These are phyloP conservation scores for Trifolium subterraneum DNA, from an alignment of 306 rosid species.

Conservation along the genomic window DNA sequence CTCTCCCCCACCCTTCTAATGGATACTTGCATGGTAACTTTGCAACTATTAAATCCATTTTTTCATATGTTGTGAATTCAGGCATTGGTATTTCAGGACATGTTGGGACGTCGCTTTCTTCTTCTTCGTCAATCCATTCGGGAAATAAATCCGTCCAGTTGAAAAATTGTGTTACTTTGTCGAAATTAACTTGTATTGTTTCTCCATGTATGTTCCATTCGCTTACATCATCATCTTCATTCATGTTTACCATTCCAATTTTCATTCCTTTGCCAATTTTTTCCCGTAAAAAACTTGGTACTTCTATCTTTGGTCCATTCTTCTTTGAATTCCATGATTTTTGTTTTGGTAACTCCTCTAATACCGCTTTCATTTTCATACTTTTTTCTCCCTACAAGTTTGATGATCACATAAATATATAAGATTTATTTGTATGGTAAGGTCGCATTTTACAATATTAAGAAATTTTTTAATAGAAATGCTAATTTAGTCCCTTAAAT, in stretches of 20 bases:
- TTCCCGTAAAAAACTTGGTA: constrained; percentile 62
- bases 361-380: constrained; percentile 63
- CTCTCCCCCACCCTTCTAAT: constrained; percentile 74
- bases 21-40: constrained; percentile 77
- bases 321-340: constrained; percentile 38
- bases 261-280: constrained; percentile 60
- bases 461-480: too few relatives aligned
- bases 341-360: constrained; percentile 50
- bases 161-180: constrained; percentile 66
- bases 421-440: neutral
- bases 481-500: neutral
- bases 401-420: neutral
- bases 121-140: constrained; percentile 96
- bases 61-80: constrained; percentile 45
- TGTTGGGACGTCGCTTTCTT: constrained; percentile 74
- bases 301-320: constrained; percentile 53
- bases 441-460: neutral
- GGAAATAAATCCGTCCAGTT: constrained; percentile 93
- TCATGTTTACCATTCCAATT: constrained; percentile 86
- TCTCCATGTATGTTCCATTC: constrained; percentile 61
- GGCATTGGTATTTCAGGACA: constrained; percentile 96
- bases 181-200: constrained; percentile 47
- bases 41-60: constrained; percentile 71
- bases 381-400: constrained; percentile 54
- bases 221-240: constrained; percentile 60